phyloP scores from a whole-genome alignment of 2,329 filamentous ascomycete species.

The Byssothecium circinans region DNA sequence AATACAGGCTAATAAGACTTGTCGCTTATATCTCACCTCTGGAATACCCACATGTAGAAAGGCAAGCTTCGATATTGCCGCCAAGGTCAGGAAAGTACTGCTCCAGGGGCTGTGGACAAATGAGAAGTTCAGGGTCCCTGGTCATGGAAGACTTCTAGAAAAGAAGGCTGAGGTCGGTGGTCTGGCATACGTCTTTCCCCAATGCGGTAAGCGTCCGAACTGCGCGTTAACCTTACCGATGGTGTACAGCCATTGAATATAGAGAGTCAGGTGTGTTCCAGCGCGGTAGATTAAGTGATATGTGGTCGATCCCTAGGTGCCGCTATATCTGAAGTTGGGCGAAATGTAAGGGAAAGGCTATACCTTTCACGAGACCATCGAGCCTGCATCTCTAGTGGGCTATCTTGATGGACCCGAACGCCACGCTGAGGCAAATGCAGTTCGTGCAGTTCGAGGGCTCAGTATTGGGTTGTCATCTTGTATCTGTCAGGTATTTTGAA shows the following conservation, averaged over 20 bases:
- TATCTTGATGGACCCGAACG: not conserved
- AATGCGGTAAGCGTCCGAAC: not conserved
- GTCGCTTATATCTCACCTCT: constrained; percentile 17
- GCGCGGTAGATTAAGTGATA: no score
- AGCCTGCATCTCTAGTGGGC: not conserved
- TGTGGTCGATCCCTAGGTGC: no score
- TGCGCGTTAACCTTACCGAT: no score
- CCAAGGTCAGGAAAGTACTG: constrained; percentile 27
- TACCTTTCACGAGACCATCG: not conserved
- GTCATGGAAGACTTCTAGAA: constrained; percentile 25
- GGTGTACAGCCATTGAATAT: no score
- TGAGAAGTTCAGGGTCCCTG: constrained; percentile 27
- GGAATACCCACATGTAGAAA: constrained; percentile 6
- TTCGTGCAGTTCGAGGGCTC: not conserved
- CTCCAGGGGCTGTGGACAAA: constrained; percentile 16
- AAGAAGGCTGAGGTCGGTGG: no score
- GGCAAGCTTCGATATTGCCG: constrained; percentile 23
- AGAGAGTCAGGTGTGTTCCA: no score
- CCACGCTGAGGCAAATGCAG: not conserved
- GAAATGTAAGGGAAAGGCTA: no score
- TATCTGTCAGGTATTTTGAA: not conserved
- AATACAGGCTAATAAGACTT: constrained; percentile 35
- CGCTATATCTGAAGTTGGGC: no score
- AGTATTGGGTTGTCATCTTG: not conserved
- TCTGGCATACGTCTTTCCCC: constrained; percentile 17